Base-by-base conservation (phyloP, 2,329 filamentous ascomycete genomes). In the Aureobasidium sp. region DNA sequence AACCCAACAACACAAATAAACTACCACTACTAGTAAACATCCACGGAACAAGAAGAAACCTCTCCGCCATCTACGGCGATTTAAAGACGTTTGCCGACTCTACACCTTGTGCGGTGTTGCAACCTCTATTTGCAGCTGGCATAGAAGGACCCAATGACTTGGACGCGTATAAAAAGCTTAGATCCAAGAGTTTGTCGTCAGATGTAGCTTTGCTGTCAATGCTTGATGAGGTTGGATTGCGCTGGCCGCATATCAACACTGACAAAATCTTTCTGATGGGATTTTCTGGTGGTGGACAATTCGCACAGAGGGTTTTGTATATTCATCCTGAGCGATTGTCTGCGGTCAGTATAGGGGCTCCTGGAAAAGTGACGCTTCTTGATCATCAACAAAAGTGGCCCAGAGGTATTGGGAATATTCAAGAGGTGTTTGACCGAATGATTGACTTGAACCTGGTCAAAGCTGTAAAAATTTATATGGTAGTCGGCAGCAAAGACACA, bases 131-230 rank as follows among this genome's bases (percentile, higher is more conserved):
- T 19, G 35, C 58, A 12, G 47, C 47, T 5, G 58, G 58, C 1
- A 40, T 61, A 0, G 58, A 53, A 22, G 58, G 39, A 31, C 47
- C 58, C 6, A 53, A 52, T 5, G 58, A 61, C n/a, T 14, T 61
- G n/a, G 58, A 61, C 58, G 52, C 58, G 2, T 61, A 61, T 27
- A 61, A 61, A 12, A 53, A 44, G 3, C 58, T 61, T 14, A 31
- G 17, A 12, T 61, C 58, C 27, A 61, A 44, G 58, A 52, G 14
- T 27, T 2, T 44, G 9, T 15, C 17, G 0, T 52, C 58, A 1
- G 47, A 53, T n/a, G 35, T 53, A 2, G 29, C 24, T 12, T 17
- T 61, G 9, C 35, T 61, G 24, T 61, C 58, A 1, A 61, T 61
- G 0, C 47, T 61, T 14, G 58, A 61, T 14, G 58, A 61, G 7